Conservation (phyloP, 2,329 filamentous ascomycete species). For the Chrysoporthe austroafricana region DNA sequence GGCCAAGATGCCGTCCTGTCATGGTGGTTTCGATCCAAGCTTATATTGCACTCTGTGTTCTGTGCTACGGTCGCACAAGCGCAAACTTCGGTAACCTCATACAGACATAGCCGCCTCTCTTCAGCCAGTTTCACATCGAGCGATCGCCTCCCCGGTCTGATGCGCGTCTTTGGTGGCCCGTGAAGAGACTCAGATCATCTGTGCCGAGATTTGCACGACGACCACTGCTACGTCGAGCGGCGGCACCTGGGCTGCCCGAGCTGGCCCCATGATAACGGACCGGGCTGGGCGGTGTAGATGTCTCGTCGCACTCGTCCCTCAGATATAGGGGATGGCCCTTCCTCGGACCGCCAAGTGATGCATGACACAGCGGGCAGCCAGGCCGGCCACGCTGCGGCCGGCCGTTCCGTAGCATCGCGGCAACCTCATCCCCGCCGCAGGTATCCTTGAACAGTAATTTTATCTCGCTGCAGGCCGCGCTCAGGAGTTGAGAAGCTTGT, state of each 20-base stretch:
- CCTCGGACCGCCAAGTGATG: conserved; percentile 4
- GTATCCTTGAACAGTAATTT: conserved; percentile 11
- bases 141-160: conserved; percentile 7
- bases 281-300: background rate
- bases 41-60: conserved; percentile 19
- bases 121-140: conserved; percentile 23
- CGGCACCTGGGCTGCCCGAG: background rate
- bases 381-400: conserved; percentile 6
- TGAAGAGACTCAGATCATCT: conserved; percentile 13
- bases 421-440: conserved; percentile 8
- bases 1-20: background rate
- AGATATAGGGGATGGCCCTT: background rate
- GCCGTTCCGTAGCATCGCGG: background rate
- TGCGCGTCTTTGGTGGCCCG: conserved; percentile 24
- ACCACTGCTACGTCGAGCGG: conserved; percentile 13
- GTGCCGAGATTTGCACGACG: conserved; percentile 14
- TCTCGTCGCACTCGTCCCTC: background rate
- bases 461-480: conserved; percentile 1
- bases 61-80: conserved; percentile 19
- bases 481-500: conserved; percentile 76
- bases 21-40: conserved; percentile 13
- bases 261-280: background rate
- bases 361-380: conserved; percentile 15
- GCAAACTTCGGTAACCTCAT: conserved; percentile 15
- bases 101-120: conserved; percentile 7